Evolutionary conservation across 192 early-diverging fungal genomes (phyloP), one percentile per base, ranked within the genome.

Genomic region (Coemansia guatemalensis): DNA sequence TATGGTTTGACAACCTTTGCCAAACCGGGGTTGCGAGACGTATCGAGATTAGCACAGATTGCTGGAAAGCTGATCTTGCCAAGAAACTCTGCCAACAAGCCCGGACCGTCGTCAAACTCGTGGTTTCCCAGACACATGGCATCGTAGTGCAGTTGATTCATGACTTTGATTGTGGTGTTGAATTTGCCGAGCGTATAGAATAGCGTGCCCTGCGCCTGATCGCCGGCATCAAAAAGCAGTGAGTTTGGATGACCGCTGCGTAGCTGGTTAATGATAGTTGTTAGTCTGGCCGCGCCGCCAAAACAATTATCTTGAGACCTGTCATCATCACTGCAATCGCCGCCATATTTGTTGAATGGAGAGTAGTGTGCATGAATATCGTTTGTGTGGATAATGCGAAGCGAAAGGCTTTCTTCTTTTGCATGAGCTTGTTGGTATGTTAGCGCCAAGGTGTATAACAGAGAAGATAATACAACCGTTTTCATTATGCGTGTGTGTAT

Each of bases 101-200:
- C 69, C 1, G 84, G 82, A 3, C 88, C 87, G 20, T 85, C 79
- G 81, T 92, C 90, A 68, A 89, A 89, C 68, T 92, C 88, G 69
- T 90, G 90, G 64, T 88, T 87, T 24, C 85, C 84, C 21, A 87
- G 62, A 30, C 72, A 65, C 72, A 83, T 78, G 47, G 83, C 78
- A 60, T 89, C 85, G 74, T 90, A 89, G n/a, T 14, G 73, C 17
- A 92, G 75, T 29, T 72, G 70, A 69, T 90, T 88, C 85, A 90
- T 86, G 24, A 87, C 71, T 25, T 85, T 65, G 2, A 67, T 63
- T 2, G 71, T 67, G 27, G 65, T 67, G 62, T 73, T 73, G 73
- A 83, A 56, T 61, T 82, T 53, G 64, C 65, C 62, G 61, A 78
- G n/a, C 74, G 82, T 89, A 70, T 86, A 90, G 68, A 92, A 90